phyloP scores from a whole-genome alignment of 306 rosid species.

The Inga leiocalycina region DNA sequence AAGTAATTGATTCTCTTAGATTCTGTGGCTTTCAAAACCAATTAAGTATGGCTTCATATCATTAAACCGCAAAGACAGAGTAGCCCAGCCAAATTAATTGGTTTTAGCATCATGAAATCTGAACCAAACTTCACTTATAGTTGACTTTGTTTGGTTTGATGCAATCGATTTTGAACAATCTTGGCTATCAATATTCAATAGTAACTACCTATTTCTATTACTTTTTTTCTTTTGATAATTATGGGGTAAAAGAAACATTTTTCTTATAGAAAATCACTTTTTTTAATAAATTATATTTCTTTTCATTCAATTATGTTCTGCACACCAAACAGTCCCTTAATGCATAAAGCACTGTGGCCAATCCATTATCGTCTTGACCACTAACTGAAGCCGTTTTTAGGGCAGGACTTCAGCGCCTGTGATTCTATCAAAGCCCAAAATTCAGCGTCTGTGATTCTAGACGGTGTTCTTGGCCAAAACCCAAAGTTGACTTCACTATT shows the following conservation, averaged over 20 bases:
- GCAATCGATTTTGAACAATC: background rate
- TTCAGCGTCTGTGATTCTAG: too few species aligned
- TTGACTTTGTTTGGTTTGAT: background rate
- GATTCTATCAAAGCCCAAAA: background rate
- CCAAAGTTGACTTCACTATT: background rate
- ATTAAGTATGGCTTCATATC: too few species aligned
- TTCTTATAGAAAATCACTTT: background rate
- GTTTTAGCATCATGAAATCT: background rate
- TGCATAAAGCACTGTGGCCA: background rate
- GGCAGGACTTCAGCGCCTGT: background rate
- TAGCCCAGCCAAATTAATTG: background rate
- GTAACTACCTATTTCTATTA: background rate
- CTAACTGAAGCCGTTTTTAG: background rate
- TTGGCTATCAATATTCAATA: background rate
- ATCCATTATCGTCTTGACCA: background rate
- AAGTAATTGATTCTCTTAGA: background rate
- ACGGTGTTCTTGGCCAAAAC: too few species aligned
- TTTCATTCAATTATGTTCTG: background rate
- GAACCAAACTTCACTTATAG: background rate
- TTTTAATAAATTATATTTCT: too few species aligned
- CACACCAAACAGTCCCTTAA: background rate
- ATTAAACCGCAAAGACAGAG: background rate
- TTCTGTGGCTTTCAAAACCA: background rate
- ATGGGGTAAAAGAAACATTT: background rate
- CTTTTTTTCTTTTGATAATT: too few species aligned